phyloP scores from a whole-genome alignment of 257 asterid genomes.

The Penstemon eatonii region DNA sequence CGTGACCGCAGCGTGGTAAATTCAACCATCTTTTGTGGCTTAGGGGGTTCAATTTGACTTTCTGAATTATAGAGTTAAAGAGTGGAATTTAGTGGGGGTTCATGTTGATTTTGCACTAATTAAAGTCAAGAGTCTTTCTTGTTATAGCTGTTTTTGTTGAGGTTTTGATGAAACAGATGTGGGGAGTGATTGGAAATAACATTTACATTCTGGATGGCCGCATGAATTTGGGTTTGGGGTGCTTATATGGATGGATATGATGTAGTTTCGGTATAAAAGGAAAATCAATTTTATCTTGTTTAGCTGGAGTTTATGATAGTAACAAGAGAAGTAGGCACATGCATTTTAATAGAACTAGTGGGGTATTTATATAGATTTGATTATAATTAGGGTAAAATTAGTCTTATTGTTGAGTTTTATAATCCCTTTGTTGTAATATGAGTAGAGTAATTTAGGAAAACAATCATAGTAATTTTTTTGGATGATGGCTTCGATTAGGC shows the following conservation, averaged over 20 bases:
- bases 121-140: neutral
- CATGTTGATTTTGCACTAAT: constrained; percentile 29
- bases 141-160: too few species aligned
- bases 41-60: constrained; percentile 9
- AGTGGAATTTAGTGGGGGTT: constrained; percentile 24
- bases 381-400: constrained; percentile 13
- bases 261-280: constrained; percentile 1
- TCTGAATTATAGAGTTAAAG: constrained; percentile 36
- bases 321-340: constrained; percentile 12
- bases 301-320: constrained; percentile 17
- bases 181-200: constrained; percentile 17
- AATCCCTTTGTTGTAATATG: constrained; percentile 13
- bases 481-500: neutral
- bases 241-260: neutral
- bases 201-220: constrained; percentile 22
- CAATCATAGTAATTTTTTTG: neutral
- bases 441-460: constrained; percentile 9
- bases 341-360: constrained; percentile 19
- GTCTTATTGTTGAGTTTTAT: constrained; percentile 15
- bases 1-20: constrained; percentile 66
- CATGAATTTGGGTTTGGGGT: constrained; percentile 15
- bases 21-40: neutral
- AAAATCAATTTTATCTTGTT: constrained; percentile 13
- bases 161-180: neutral
- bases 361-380: neutral